Evolutionary conservation across 306 rosid genomes (phyloP).

Genomic region (Boehmeria nivea): DNA sequence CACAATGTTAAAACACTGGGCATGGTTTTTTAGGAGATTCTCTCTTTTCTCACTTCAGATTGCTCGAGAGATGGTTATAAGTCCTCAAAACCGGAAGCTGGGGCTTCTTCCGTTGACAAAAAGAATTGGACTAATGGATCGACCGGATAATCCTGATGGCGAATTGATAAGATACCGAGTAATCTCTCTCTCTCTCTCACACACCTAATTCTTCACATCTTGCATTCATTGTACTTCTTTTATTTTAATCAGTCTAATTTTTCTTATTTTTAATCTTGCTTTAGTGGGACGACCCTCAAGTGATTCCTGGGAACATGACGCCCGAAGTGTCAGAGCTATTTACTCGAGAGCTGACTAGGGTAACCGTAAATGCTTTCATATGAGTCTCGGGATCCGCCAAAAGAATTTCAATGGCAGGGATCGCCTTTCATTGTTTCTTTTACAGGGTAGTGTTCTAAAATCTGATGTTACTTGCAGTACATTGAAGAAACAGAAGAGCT

Average conservation of each 20-base stretch:
- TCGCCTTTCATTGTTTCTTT: too few species aligned
- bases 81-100: slow-evolving; percentile 85
- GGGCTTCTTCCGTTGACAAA: slow-evolving; percentile 75
- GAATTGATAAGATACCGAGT: slow-evolving; percentile 92
- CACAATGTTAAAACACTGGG: neutral
- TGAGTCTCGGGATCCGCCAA: slow-evolving; percentile 18
- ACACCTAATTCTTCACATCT: slow-evolving; percentile 3
- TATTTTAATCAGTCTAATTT: slow-evolving; percentile 16
- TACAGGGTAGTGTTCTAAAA: neutral
- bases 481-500: slow-evolving; percentile 92
- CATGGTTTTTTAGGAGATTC: slow-evolving; percentile 3
- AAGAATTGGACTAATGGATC: slow-evolving; percentile 65
- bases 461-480: slow-evolving; percentile 55
- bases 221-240: neutral
- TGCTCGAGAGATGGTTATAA: slow-evolving; percentile 97
- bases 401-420: neutral
- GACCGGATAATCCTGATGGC: slow-evolving; percentile 76
- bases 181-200: slow-evolving; percentile 19
- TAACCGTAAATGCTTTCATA: slow-evolving; percentile 26
- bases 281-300: slow-evolving; percentile 95
- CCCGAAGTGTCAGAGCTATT: slow-evolving; percentile 89
- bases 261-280: slow-evolving; percentile 17
- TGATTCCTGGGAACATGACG: slow-evolving; percentile 79
- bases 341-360: slow-evolving; percentile 94
- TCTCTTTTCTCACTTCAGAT: slow-evolving; percentile 49